Evolutionary conservation across 2,329 filamentous ascomycete genomes (phyloP), one percentile per base, ranked within the genome.

Genomic region (Colletotrichum horii): DNA sequence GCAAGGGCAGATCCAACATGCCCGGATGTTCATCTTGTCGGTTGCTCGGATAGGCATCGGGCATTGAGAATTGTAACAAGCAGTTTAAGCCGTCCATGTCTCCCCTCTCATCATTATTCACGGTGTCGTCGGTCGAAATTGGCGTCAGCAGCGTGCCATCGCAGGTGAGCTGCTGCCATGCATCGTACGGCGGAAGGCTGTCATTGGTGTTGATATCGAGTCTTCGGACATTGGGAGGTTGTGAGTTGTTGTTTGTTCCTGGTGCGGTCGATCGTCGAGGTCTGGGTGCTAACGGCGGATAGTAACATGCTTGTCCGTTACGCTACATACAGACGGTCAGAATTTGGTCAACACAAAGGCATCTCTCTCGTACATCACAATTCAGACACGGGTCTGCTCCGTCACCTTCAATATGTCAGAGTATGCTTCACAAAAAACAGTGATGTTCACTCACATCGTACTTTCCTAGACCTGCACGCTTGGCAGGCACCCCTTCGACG

Each of bases 401-500:
- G 32, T 75, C 69, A 26, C 73, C 73, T 75, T 43, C 2, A 12
- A n/a, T 12, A 7, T 30, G 70, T 75, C 19, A 75, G 52, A 34
- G 24, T 4, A 36, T 14, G 11, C 9, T 3, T 43, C 28, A 16
- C n/a, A 14, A 28, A 19, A 11, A 22, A 22, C 12, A 34, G 24
- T n/a, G 12, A 6, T 19, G 26, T 4, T 19, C 22, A 72, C 72
- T 72, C 30, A 75, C 73, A 75, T 26, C 73, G 73, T n/a, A 75
- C 73, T 19, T 75, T 75, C 26, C 73, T 67, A 11, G 64, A 72
- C 34, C 73, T 64, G 55, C 73, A 75, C 6, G 69, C 69, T 30
- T 75, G 69, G 22, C 73, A 75, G 14, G 73, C 73, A 4, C 73
- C 73, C 67, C 73, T 75, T 9, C 73, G 58, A 22, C 73, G 73